These are phyloP conservation scores for Uronychia binucleata DNA, from an alignment of 73 alveolate species.

Conservation along the genomic window DNA sequence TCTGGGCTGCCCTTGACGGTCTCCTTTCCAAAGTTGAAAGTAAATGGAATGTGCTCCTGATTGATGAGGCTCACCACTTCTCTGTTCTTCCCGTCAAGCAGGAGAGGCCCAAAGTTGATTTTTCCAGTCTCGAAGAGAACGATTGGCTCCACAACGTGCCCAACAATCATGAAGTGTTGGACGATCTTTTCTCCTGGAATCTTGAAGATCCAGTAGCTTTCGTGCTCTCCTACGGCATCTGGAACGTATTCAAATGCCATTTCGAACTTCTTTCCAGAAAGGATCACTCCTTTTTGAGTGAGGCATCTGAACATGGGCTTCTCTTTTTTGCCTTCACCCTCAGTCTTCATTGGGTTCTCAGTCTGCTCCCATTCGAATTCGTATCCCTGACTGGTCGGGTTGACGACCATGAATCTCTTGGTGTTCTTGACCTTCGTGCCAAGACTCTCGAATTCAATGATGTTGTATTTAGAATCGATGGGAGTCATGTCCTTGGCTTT, in stretches of 20 bases:
- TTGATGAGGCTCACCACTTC: constrained; percentile 96
- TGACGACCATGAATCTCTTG: constrained; percentile 97
- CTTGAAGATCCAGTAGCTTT: constrained; percentile 97
- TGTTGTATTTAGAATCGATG: constrained; percentile 72
- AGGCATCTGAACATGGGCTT: constrained; percentile 90
- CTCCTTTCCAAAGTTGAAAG: constrained; percentile 91
- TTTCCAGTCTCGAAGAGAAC: constrained; percentile 97
- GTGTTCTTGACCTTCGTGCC: constrained; percentile 98
- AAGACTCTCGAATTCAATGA: constrained; percentile 97
- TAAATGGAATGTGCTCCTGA: constrained; percentile 98
- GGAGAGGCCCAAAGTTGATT: constrained; percentile 98
- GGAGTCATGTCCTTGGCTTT: constrained; percentile 91
- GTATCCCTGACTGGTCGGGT: constrained; percentile 99
- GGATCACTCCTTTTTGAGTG: constrained; percentile 96
- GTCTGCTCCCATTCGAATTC: constrained; percentile 98
- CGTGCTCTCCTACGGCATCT: constrained; percentile 97
- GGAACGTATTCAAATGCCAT: constrained; percentile 99
- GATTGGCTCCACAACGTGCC: constrained; percentile 98
- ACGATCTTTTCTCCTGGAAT: constrained; percentile 96
- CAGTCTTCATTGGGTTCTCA: constrained; percentile 44
- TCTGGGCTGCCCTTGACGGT: constrained; percentile 88
- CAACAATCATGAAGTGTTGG: constrained; percentile 96
- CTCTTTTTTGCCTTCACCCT: constrained; percentile 58
- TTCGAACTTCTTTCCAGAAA: constrained; percentile 99
- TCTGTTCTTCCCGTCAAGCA: constrained; percentile 97